Percentiles rank a stretch among this genome's conserved stretches.
Conservation (phyloP, 1,139 yeast genomes). For the Arxiozyma slooffiae region DNA sequence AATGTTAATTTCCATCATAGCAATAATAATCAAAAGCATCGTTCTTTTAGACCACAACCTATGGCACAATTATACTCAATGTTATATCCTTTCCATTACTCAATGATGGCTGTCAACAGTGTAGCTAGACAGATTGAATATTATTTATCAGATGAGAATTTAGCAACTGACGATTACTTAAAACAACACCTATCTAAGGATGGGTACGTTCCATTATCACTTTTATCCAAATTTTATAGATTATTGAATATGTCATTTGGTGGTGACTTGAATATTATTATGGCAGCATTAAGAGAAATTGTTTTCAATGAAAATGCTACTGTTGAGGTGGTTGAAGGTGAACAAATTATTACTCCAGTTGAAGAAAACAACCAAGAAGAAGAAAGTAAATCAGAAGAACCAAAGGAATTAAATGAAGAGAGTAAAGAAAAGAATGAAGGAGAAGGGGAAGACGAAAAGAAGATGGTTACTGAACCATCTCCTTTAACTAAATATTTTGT, state of each 20-base stretch:
- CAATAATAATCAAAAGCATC: constrained; percentile 8
- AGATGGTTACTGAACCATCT: constrained; percentile 10
- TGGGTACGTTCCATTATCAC: constrained; percentile 28
- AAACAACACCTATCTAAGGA: constrained; percentile 25
- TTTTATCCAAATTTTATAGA: constrained; percentile 28
- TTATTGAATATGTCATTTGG: constrained; percentile 29
- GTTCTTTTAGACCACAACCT: constrained; percentile 7
- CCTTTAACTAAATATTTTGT: constrained; percentile 20
- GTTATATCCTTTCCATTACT: constrained; percentile 18
- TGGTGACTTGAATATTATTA: constrained; percentile 26
- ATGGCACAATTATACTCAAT: constrained; percentile 12
- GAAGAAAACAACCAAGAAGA: constrained; percentile 2
- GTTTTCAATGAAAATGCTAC: constrained; percentile 25
- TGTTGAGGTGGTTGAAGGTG: constrained; percentile 25
- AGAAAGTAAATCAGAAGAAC: constrained; percentile 2
- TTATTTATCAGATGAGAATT: constrained; percentile 79
- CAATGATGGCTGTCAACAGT: constrained; percentile 31
- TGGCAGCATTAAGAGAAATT: constrained; percentile 30
- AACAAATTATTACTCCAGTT: constrained; percentile 1
- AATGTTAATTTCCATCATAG: constrained; percentile 7
- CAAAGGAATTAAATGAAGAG: too few species aligned
- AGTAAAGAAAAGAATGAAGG: too few species aligned
- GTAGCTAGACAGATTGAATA: constrained; percentile 63
- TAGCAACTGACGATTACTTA: constrained; percentile 33
- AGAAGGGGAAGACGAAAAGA: too few species aligned